Base-by-base conservation (phyloP, 768 basidiomycete genomes). In the Ephemerocybe angulata region DNA sequence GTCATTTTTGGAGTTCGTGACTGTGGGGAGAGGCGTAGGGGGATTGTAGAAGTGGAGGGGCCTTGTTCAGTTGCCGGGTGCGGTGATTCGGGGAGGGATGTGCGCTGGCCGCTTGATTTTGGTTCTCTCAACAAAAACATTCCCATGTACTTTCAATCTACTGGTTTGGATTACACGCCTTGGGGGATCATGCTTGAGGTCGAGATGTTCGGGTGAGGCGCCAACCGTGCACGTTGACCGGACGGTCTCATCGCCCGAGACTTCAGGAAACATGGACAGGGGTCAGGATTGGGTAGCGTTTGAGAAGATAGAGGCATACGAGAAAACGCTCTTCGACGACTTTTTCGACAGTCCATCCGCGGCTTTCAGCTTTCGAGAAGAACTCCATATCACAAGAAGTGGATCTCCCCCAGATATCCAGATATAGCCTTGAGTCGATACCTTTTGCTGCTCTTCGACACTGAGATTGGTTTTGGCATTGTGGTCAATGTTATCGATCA, bases 161-260 rank as follows among this genome's bases (percentile, higher is more conserved):
- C n/a, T n/a, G n/a, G n/a, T n/a, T n/a, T n/a, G n/a, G n/a, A n/a
- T n/a, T n/a, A n/a, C n/a, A n/a, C n/a, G n/a, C n/a, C n/a, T 35
- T 17, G 33, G 33, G 8, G 33, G 17, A 35, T 7, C 31, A 30
- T 7, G 33, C 29, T 50, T 13, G 48, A 21, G 33, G 19, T 19
- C 48, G 19, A n/a, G 15, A 24, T 6, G 22, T 35, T 8, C 22
- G 19, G 8, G 67, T 80, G 59, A 93, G 68, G 51, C 71, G 75
- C 90, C 90, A 94, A 2, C 93, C 93, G 62, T 93, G 87, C 1
- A 97, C 93, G 0, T 92, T 6, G 86, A 80, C 22, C 93, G 78
- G 7, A 93, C 76, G 6, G 79, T 78, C 59, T 84, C 86, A 51
- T 89, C 88, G 8, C 93, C 94, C 1, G 82, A 71, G 71, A 96